phyloP scores from a whole-genome alignment of 768 basidiomycete species.

The Boletales sp. region DNA sequence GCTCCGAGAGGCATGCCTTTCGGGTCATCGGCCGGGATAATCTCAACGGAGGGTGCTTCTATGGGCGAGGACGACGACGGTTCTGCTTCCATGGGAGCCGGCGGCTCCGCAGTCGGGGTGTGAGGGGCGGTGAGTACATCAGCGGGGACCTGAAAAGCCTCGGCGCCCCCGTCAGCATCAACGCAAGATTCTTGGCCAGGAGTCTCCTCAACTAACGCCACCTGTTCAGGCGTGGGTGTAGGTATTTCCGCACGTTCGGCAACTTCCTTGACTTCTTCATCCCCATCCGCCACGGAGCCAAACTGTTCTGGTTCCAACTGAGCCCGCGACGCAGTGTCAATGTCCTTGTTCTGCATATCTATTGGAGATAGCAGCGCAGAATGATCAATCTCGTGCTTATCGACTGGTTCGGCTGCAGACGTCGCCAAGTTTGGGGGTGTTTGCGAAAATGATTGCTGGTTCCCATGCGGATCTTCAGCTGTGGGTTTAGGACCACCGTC shows the following conservation, averaged over 20 bases:
- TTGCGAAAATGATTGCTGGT: slow-evolving; percentile 4
- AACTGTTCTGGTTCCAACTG: slow-evolving; percentile 3
- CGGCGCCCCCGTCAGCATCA: background rate
- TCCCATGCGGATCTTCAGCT: slow-evolving; percentile 2
- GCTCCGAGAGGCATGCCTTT: background rate
- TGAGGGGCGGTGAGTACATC: background rate
- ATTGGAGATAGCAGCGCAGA: background rate
- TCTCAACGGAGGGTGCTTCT: background rate
- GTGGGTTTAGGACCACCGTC: background rate
- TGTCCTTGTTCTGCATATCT: background rate
- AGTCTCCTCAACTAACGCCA: slow-evolving; percentile 15
- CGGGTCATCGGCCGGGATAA: background rate
- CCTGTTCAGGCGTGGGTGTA: slow-evolving; percentile 11
- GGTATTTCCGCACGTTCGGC: slow-evolving; percentile 9
- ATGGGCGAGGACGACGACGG: background rate
- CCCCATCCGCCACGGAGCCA: background rate
- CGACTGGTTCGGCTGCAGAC: slow-evolving; percentile 6
- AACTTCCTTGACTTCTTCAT: slow-evolving; percentile 10
- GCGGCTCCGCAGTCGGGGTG: slow-evolving; percentile 6
- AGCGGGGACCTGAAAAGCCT: background rate
- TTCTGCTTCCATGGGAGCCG: background rate
- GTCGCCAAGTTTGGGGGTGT: slow-evolving; percentile 5
- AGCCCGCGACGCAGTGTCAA: slow-evolving; percentile 12
- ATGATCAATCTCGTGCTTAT: slow-evolving; percentile 3
- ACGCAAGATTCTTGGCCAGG: slow-evolving; percentile 5